These are phyloP conservation scores for Botrytis aclada DNA, from an alignment of 2,329 filamentous ascomycete genomes.

Conservation along the genomic window DNA sequence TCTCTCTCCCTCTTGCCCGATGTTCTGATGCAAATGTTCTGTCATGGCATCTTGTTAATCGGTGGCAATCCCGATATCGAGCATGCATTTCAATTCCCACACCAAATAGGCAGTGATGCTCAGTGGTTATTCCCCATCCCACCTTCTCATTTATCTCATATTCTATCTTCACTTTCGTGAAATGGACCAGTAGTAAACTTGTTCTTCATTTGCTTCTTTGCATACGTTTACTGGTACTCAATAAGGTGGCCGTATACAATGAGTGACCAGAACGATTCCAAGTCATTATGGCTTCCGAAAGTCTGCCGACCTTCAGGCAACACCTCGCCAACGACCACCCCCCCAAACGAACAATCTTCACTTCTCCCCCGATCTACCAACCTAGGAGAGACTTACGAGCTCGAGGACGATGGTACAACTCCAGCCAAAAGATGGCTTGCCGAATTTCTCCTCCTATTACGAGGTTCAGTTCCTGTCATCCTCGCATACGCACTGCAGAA, in stretches of 20 bases:
- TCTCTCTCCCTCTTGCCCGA: neutral
- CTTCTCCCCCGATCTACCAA: conserved; percentile 29
- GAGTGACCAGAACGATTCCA: conserved; percentile 24
- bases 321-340: conserved; percentile 25
- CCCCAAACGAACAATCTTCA: conserved; percentile 35
- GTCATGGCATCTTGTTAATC: neutral
- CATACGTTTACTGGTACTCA: neutral
- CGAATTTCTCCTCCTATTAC: conserved; percentile 67
- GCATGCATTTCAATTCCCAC: neutral
- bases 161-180: neutral
- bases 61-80: neutral
- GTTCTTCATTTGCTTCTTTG: neutral
- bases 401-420: conserved; percentile 28
- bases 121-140: neutral
- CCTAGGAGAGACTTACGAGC: conserved; percentile 31
- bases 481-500: conserved; percentile 84
- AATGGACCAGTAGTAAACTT: neutral
- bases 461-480: conserved; percentile 72
- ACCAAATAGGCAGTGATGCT: neutral
- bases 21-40: neutral
- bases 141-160: neutral
- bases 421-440: conserved; percentile 40
- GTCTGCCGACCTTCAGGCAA: conserved; percentile 26
- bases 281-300: conserved; percentile 34
- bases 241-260: neutral